phyloP scores from a whole-genome alignment of 1,284 basidiomycete genomes.

The Microstroma glucosiphilum region DNA sequence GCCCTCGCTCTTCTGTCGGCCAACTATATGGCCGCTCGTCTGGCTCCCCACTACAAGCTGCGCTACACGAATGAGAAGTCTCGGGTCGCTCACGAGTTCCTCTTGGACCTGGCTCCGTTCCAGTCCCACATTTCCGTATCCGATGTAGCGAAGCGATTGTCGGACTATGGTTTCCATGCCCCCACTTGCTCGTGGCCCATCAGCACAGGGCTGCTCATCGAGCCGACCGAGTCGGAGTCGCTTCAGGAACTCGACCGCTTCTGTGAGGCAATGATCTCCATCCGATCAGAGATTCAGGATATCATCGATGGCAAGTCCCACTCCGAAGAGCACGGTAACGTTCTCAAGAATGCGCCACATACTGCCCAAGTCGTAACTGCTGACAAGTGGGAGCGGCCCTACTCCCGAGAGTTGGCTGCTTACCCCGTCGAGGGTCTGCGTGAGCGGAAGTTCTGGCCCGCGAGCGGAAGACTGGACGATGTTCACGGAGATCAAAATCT shows the following conservation, averaged over 20 bases:
- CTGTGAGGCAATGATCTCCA: conserved; percentile 93
- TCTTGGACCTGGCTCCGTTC: conserved; percentile 92
- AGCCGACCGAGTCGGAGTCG: conserved; percentile 48
- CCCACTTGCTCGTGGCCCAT: conserved; percentile 50
- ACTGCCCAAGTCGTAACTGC: conserved; percentile 70
- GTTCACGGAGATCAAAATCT: conserved; percentile 37
- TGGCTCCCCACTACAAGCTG: conserved; percentile 77
- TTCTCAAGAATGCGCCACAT: conserved; percentile 90
- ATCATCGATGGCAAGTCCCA: conserved; percentile 71
- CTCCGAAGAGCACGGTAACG: conserved; percentile 56
- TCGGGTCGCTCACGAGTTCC: conserved; percentile 86
- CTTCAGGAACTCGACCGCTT: conserved; percentile 59
- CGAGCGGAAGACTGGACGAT: conserved; percentile 42
- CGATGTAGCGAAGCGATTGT: conserved; percentile 91
- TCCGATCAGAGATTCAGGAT: conserved; percentile 83
- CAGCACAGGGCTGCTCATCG: conserved; percentile 45
- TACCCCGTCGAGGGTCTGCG: conserved; percentile 37
- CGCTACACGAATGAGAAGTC: conserved; percentile 84
- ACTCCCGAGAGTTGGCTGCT: conserved; percentile 35
- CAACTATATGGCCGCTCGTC: conserved; percentile 89
- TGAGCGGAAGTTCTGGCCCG: conserved; percentile 46
- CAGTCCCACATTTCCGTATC: conserved; percentile 79
- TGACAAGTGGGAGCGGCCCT: conserved; percentile 68
- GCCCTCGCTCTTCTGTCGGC: conserved; percentile 84
- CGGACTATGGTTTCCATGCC: conserved; percentile 54